Percentiles rank a stretch among this genome's conserved stretches.
phyloP scores from a whole-genome alignment of 2,329 filamentous ascomycete species.

The Magnaporthiopsis rhizophila region DNA sequence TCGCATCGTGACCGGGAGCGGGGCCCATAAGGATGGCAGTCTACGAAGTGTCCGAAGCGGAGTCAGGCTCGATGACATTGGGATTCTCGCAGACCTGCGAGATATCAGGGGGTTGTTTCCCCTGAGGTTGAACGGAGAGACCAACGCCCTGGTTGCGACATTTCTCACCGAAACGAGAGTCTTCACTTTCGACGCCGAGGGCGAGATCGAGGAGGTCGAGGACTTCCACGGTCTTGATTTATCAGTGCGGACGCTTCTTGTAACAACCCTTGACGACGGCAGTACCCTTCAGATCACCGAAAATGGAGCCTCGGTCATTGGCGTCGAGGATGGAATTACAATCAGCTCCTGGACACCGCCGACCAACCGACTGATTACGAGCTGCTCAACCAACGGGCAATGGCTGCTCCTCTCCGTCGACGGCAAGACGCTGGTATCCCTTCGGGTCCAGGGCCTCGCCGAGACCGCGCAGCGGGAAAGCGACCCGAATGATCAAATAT shows the following conservation, averaged over 20 bases:
- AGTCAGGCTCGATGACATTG: slow-evolving; percentile 82
- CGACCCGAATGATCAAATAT: slow-evolving; percentile 64
- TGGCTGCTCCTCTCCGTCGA: slow-evolving; percentile 67
- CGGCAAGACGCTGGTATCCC: slow-evolving; percentile 62
- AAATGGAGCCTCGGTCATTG: slow-evolving; percentile 51
- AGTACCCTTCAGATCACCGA: slow-evolving; percentile 71
- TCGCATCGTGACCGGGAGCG: slow-evolving; percentile 85
- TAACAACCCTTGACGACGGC: slow-evolving; percentile 53
- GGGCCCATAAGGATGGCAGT: slow-evolving; percentile 81
- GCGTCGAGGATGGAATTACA: slow-evolving; percentile 48
- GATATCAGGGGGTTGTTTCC: slow-evolving; percentile 68
- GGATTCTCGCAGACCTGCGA: slow-evolving; percentile 70
- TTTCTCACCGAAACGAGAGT: slow-evolving; percentile 77
- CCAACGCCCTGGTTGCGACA: slow-evolving; percentile 57
- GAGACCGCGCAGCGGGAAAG: slow-evolving; percentile 53
- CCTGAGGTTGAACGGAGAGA: slow-evolving; percentile 55
- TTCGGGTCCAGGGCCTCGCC: slow-evolving; percentile 55
- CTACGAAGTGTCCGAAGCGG: slow-evolving; percentile 87
- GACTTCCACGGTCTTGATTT: slow-evolving; percentile 63
- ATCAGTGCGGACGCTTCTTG: slow-evolving; percentile 64
- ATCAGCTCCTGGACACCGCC: slow-evolving; percentile 50
- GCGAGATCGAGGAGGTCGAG: slow-evolving; percentile 82
- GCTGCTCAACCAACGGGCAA: slow-evolving; percentile 64
- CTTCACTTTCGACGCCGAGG: slow-evolving; percentile 66
- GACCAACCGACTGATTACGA: slow-evolving; percentile 56